phyloP scores from a whole-genome alignment of 2,329 filamentous ascomycete genomes.

The Colletotrichum kahawae region DNA sequence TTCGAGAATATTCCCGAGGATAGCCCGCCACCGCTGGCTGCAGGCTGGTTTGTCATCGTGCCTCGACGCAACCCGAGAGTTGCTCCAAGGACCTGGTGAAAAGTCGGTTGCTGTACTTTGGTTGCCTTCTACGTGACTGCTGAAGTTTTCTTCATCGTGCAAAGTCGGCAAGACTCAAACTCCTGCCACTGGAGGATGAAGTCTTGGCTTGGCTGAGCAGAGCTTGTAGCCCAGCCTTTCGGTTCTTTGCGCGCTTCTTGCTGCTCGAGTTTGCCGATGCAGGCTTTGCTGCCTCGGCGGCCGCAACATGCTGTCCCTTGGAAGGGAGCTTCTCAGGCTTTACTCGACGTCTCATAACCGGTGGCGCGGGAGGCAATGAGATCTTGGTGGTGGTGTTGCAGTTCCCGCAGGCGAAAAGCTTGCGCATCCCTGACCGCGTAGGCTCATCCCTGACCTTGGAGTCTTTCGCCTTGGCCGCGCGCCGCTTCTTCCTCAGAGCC shows the following conservation, averaged over 20 bases:
- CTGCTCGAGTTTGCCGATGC: constrained; percentile 59
- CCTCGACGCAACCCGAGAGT: background rate
- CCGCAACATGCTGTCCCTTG: background rate
- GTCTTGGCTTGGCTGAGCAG: constrained; percentile 60
- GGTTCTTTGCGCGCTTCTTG: constrained; percentile 68
- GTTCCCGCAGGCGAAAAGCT: constrained; percentile 16
- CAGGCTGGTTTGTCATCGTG: background rate
- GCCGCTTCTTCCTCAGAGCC: constrained; percentile 53
- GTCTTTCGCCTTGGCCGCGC: background rate
- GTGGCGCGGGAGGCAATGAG: constrained; percentile 8
- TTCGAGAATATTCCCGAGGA: constrained; percentile 25
- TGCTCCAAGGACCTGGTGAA: background rate
- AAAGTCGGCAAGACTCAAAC: constrained; percentile 59
- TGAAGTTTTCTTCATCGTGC: constrained; percentile 46
- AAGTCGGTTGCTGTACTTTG: background rate
- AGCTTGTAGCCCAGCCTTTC: constrained; percentile 71
- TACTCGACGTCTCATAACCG: constrained; percentile 22
- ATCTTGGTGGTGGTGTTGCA: constrained; percentile 15
- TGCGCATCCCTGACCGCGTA: constrained; percentile 3
- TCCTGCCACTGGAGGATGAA: constrained; percentile 37
- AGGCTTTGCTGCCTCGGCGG: constrained; percentile 23
- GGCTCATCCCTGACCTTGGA: background rate
- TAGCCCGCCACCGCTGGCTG: background rate
- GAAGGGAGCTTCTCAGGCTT: constrained; percentile 27
- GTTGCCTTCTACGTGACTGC: fast-evolving